Evolutionary conservation across 495 filamentous ascomycete species (phyloP).

Genomic region (Lepidopterella palustris): DNA sequence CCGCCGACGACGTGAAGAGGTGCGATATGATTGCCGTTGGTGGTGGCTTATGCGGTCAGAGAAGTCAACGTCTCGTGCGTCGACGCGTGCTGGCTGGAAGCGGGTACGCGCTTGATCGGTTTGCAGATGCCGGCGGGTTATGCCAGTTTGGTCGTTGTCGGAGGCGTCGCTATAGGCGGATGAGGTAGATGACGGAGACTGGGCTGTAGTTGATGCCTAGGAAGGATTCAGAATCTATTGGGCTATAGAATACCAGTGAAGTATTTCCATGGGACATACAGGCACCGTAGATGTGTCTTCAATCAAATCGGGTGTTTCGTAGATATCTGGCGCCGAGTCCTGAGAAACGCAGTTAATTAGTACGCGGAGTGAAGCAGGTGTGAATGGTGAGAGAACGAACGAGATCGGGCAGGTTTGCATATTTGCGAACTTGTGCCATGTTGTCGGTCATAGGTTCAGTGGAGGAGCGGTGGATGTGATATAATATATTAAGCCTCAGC

Average conservation of each 20-base stretch:
- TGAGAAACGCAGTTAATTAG: conserved; percentile 38
- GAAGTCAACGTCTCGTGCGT: conserved; percentile 71
- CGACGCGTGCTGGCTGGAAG: conserved; percentile 67
- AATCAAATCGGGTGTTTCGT: conserved; percentile 86
- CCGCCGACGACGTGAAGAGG: conserved; percentile 57
- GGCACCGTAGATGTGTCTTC: conserved; percentile 81
- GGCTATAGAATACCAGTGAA: neutral
- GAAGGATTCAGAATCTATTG: neutral
- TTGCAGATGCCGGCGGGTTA: conserved; percentile 66
- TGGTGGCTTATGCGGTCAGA: conserved; percentile 74
- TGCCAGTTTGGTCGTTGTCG: conserved; percentile 50
- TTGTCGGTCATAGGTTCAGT: too few species aligned
- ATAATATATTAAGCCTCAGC: too few species aligned
- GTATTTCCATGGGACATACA: conserved; percentile 43
- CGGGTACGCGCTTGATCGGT: conserved; percentile 70
- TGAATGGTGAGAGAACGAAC: neutral
- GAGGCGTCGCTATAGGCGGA: conserved; percentile 46
- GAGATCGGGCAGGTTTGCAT: conserved; percentile 1
- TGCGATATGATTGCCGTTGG: conserved; percentile 66
- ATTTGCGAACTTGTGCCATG: conserved; percentile 3
- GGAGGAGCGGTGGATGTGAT: too few species aligned
- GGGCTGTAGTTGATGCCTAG: conserved; percentile 47
- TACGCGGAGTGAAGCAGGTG: neutral
- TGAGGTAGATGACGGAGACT: conserved; percentile 51
- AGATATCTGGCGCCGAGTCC: conserved; percentile 89